Evolutionary conservation across 1,284 basidiomycete species (phyloP), one percentile per base, ranked within the genome.

Genomic region (Rhodotorula sp.): DNA sequence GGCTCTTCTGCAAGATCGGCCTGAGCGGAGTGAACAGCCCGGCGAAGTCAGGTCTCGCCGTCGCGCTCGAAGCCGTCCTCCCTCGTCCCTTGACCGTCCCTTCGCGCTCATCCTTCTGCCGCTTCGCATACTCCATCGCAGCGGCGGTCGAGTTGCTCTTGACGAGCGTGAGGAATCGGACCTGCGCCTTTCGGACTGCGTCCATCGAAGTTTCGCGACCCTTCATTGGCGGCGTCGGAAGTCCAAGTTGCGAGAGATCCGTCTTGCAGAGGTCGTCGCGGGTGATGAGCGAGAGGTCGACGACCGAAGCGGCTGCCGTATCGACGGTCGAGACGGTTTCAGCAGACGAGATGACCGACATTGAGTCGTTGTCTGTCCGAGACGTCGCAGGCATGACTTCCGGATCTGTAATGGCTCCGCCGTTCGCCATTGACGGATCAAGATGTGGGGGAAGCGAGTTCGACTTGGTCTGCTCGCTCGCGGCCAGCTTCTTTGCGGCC

Each of bases 111-210:
- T 63, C 60, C 13, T 44, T 44, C 29, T 44, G 15, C 20, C 44
- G 60, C 11, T 29, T 24, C 2, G 46, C 56, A 39, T 65, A 59
- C 27, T 59, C 60, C 8, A 67, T 15, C 4, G 68, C 67, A 10
- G 55, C 64, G 6, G 62, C 51, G 5, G 69, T 66, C 44, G 68
- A 71, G 48, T 69, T 72, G 49, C 62, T 39, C 57, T 67, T 66
- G 29, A 74, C 72, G 63, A 75, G 68, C 24, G 68, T 75, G 22
- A 76, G 52, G 62, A 76, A 74, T 6, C 68, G 58, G 32, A 76
- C 70, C 39, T 73, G 69, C 7, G 74, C 70, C 22, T 59, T 64
- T 4, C 70, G 56, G 11, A 71, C 62, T 4, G 64, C 62, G 11
- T 73, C 69, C 30, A 69, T 46, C 48, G 59, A 49, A 22, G 54